A percentile compares a stretch with the other conserved stretches of the same genome.
phyloP scores from a whole-genome alignment of 225 moss, liverwort and hornwort species.

The Pleurozium schreberi region DNA sequence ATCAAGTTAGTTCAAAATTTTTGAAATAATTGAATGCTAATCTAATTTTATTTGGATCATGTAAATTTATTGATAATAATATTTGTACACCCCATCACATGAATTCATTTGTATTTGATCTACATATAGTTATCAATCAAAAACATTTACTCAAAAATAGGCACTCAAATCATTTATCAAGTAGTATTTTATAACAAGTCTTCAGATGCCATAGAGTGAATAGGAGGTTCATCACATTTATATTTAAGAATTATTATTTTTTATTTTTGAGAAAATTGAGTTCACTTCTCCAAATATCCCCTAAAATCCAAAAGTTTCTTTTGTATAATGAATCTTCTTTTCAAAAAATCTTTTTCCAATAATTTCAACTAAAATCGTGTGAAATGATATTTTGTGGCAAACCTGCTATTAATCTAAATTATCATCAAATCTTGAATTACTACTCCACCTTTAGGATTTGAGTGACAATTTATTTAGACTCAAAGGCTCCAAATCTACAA shows the following conservation, averaged over 20 bases:
- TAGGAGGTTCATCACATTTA: not conserved
- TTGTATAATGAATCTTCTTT: not conserved
- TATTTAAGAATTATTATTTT: not conserved
- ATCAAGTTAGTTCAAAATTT: not conserved
- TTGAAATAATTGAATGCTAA: not conserved
- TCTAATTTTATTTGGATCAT: not conserved
- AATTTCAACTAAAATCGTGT: not conserved
- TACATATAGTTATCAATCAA: too few relatives aligned
- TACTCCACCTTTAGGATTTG: not conserved
- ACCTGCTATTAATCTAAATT: accelerated
- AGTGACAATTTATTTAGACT: not conserved
- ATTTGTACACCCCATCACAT: not conserved
- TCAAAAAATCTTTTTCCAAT: not conserved
- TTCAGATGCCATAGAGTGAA: accelerated
- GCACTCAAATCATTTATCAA: not conserved
- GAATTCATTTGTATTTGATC: not conserved
- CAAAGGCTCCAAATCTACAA: not conserved
- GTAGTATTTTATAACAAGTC: not conserved
- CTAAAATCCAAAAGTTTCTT: not conserved
- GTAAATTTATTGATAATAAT: not conserved
- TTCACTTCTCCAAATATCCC: not conserved
- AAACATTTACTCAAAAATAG: accelerated
- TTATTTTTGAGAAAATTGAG: not conserved
- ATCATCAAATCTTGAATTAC: not conserved
- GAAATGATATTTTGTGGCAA: not conserved